These are phyloP conservation scores for Croton setiger DNA, from an alignment of 441 rosid genomes.

Conservation along the genomic window DNA sequence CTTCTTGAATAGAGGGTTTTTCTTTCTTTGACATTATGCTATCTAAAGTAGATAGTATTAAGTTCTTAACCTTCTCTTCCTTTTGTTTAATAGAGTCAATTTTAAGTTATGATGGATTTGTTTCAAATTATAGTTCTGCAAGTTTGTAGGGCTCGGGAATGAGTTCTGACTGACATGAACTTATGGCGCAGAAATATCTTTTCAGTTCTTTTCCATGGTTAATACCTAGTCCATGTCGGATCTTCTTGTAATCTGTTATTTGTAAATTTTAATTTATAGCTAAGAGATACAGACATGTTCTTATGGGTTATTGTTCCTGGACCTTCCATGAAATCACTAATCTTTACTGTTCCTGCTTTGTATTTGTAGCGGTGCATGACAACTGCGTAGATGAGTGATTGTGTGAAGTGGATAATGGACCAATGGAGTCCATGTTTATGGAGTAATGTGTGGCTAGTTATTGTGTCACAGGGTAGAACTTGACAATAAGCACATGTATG, in stretches of 20 bases:
- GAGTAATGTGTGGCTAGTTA: too few relatives aligned
- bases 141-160: not conserved
- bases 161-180: not conserved
- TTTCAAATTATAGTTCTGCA: not conserved
- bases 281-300: not conserved
- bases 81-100: not conserved
- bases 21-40: not conserved
- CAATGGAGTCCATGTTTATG: not conserved
- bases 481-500: too few relatives aligned
- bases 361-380: not conserved
- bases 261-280: too few relatives aligned
- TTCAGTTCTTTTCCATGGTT: not conserved
- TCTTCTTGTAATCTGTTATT: not conserved
- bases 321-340: not conserved
- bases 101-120: not conserved
- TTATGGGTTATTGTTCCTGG: not conserved
- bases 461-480: too few relatives aligned
- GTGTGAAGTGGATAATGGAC: not conserved
- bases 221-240: not conserved
- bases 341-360: not conserved
- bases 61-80: not conserved
- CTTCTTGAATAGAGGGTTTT: constrained; percentile 3
- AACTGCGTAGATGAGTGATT: not conserved
- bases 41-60: not conserved
- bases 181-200: not conserved